Conservation (phyloP, 1,284 basidiomycete species). For the Marasmius sp. region DNA sequence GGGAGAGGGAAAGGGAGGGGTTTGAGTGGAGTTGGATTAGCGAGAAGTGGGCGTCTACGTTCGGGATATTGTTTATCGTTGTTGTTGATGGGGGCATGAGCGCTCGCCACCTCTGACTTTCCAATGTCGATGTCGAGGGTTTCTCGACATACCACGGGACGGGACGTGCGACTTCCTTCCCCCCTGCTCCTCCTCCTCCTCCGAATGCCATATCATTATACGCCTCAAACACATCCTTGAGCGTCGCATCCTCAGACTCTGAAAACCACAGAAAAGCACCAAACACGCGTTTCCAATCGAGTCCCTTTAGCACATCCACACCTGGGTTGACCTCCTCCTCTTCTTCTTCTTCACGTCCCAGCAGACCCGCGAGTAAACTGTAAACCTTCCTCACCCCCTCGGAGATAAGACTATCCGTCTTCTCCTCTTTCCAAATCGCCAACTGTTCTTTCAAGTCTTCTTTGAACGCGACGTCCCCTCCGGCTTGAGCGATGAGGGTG, state of each 20-base stretch:
- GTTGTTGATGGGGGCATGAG: conserved; percentile 21
- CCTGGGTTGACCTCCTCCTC: conserved; percentile 55
- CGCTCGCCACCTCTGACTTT: conserved; percentile 14
- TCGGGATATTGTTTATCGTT: conserved; percentile 30
- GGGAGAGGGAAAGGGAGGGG: conserved; percentile 63
- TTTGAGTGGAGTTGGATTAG: conserved; percentile 81
- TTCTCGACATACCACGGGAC: conserved; percentile 66
- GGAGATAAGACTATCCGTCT: conserved; percentile 72
- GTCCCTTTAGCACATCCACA: conserved; percentile 70
- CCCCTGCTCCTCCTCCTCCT: too few relatives aligned
- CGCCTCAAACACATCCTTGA: conserved; percentile 67
- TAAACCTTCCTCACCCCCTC: conserved; percentile 80
- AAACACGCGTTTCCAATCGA: conserved; percentile 96
- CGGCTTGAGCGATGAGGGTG: conserved; percentile 88
- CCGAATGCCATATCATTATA: conserved; percentile 58
- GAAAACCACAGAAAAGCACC: conserved; percentile 93
- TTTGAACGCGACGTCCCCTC: conserved; percentile 78
- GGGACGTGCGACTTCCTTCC: conserved; percentile 55
- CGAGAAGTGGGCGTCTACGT: conserved; percentile 76
- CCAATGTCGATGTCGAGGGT: conserved; percentile 1
- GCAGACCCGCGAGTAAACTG: conserved; percentile 81
- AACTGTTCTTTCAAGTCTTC: conserved; percentile 81
- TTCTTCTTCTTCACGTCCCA: conserved; percentile 50
- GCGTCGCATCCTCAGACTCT: conserved; percentile 69
- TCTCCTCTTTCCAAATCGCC: conserved; percentile 81